Evolutionary conservation across 345 rosid species (phyloP), one percentile per base, ranked within the genome.

Genomic region (Crucihimalaya himalaica): DNA sequence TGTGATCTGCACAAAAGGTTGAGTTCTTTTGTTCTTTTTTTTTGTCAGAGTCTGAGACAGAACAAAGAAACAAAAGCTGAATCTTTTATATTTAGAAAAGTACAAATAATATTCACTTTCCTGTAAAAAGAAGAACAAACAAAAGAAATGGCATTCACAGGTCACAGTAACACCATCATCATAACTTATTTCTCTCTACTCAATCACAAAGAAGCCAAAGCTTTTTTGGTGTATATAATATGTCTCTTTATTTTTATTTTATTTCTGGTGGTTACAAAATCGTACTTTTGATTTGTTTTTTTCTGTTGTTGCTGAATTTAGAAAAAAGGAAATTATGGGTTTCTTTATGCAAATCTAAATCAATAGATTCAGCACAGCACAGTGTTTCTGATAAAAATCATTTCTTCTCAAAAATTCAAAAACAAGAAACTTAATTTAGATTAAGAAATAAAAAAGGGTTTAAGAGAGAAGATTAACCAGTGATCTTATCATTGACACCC

Each of bases 401-500:
- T 20, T 59, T 37, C 18, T 39, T 27, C 31, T 15, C 8, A 34
- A 47, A 57, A 25, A 29, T 28, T 21, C 8, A 7, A 27, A 27
- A 12, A 16, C 42, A 29, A 60, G 47, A 70, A 58, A 62, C 69
- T 46, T 56, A 14, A 45, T 35, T 19, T 35, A 67, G 23, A 61
- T 54, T 42, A 56, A 75, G 65, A 28, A 71, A 39, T 5, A 35
- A 16, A 48, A 6, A 19, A 34, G 46, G 46, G 61, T 35, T 64
- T 20, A 50, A 56, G 46, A 0, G 6, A 34, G 23, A 60, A 68
- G 50, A 63, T 1, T 48, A 79, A 89, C 97, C 98, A 21, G 98
- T 91, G 78, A 85, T 83, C 69, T 85, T 85, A 84, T 94, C 98
- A 70, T 78, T 78, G 5, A 94, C 96, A 77, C 82, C 74, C 62